Evolutionary conservation across 108 stramenopile genomes (phyloP), one percentile per base, ranked within the genome.

Genomic region (Epipyxis sp.): DNA sequence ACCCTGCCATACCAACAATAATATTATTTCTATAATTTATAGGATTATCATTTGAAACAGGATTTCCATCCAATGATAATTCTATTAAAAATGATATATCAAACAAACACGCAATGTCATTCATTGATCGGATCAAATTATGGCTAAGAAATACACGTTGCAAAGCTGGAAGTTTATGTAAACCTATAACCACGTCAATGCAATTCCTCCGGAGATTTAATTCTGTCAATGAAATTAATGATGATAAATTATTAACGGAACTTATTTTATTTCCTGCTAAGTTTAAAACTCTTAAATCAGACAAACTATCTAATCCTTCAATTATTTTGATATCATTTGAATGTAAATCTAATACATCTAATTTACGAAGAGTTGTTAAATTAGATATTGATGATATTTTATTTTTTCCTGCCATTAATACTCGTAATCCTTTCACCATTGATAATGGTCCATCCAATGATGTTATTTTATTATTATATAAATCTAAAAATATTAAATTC

Each of bases 311-410:
- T 29, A 87, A 59, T 13, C 76, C 81, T 67, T 83, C 84, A 25
- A 87, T 76, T n/a, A 37, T 34, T 30, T 10, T 13, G 35, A 87
- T 86, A 41, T 46, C 71, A 62, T 87, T 87, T 3, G 83, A 81
- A 44, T 87, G 87, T 25, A 87, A 59, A 32, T 87, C 87, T 0
- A 87, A 72, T 1, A 87, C 87, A 45, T 87, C 87, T 27, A 87
- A 79, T 13, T 86, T 86, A 0, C 42, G 34, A 43, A 86, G 69
- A 1, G 30, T 65, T 0, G 42, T 43, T 27, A 86, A 59, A 54
- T 84, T 81, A 6, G 84, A 83, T 40, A 87, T 86, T 29, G 78
- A 39, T 25, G 37, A 35, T 46, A 87, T 85, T 25, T 71, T 67
- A 42, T 87, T 87, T 44, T 83, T 85, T 1, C 87, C 87, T 10